Percentiles rank a stretch among this genome's conserved stretches.
phyloP scores from a whole-genome alignment of 2,329 filamentous ascomycete species.

The Chalara sp. region DNA sequence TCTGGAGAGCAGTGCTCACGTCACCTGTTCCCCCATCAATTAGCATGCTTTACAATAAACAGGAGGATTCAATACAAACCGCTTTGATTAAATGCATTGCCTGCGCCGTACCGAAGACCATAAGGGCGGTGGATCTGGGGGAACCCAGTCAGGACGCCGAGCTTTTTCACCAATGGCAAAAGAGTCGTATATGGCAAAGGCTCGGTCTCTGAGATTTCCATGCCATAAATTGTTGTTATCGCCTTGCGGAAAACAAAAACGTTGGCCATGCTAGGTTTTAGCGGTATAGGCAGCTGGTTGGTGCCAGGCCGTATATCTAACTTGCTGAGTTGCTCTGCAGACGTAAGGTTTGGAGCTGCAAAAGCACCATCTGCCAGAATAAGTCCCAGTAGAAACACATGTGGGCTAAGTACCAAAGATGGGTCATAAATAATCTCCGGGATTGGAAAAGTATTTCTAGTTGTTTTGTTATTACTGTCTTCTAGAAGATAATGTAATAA shows the following conservation, averaged over 20 bases:
- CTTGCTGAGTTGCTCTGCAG: slow-evolving; percentile 12
- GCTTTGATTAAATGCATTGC: slow-evolving; percentile 18
- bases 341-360: slow-evolving; percentile 18
- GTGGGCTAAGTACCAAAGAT: slow-evolving; percentile 29
- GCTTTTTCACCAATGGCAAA: slow-evolving; percentile 12
- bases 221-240: slow-evolving; percentile 14
- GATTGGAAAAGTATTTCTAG: slow-evolving; percentile 28
- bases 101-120: slow-evolving; percentile 14
- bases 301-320: slow-evolving; percentile 23
- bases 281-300: slow-evolving; percentile 15
- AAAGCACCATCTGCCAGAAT: slow-evolving; percentile 23
- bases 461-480: slow-evolving; percentile 7
- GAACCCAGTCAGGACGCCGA: slow-evolving; percentile 15
- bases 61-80: slow-evolving; percentile 8
- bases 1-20: slow-evolving; percentile 14
- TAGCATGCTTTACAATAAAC: slow-evolving; percentile 8
- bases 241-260: slow-evolving; percentile 20
- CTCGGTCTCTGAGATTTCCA: slow-evolving; percentile 15
- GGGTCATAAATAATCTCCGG: slow-evolving; percentile 31
- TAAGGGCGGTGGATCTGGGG: slow-evolving; percentile 14
- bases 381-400: slow-evolving; percentile 28
- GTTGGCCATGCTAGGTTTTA: slow-evolving; percentile 15
- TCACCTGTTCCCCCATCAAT: slow-evolving; percentile 4
- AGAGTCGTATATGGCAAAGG: slow-evolving; percentile 16
- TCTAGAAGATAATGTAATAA: background rate